These are phyloP conservation scores for Lachnum nothofagi DNA, from an alignment of 2,329 filamentous ascomycete species.

Conservation along the genomic window DNA sequence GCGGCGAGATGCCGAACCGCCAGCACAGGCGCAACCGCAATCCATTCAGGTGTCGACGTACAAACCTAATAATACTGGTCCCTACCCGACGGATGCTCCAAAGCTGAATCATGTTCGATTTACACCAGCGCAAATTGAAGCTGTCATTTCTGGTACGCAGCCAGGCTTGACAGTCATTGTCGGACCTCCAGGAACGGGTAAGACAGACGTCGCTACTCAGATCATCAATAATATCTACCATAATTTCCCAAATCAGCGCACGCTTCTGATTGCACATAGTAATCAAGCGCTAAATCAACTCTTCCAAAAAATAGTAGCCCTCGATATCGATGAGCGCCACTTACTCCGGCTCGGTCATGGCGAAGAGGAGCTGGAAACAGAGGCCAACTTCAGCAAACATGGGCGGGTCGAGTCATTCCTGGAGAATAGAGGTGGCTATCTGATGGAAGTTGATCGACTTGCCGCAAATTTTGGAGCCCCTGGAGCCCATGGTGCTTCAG, in stretches of 20 bases:
- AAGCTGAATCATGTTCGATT: slow-evolving; percentile 82
- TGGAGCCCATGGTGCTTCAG: slow-evolving; percentile 91
- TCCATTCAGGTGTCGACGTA: slow-evolving; percentile 83
- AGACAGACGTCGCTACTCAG: slow-evolving; percentile 98
- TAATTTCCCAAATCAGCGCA: slow-evolving; percentile 90
- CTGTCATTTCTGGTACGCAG: slow-evolving; percentile 88
- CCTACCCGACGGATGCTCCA: slow-evolving; percentile 79
- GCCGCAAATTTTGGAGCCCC: slow-evolving; percentile 80
- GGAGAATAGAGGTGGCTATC: slow-evolving; percentile 72
- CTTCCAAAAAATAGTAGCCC: slow-evolving; percentile 93
- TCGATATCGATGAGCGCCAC: slow-evolving; percentile 94
- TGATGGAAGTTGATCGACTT: slow-evolving; percentile 79
- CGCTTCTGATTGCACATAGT: slow-evolving; percentile 88
- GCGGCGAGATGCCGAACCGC: slow-evolving; percentile 69
- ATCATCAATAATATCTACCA: slow-evolving; percentile 99
- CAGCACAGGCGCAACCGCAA: slow-evolving; percentile 57
- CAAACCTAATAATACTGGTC: slow-evolving; percentile 79
- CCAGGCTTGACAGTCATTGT: slow-evolving; percentile 91
- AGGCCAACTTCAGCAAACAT: slow-evolving; percentile 86
- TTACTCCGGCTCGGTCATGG: slow-evolving; percentile 87
- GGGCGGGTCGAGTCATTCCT: slow-evolving; percentile 93
- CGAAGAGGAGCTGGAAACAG: slow-evolving; percentile 85
- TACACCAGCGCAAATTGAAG: slow-evolving; percentile 84
- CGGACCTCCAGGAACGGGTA: slow-evolving; percentile 91
- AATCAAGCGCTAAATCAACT: slow-evolving; percentile 97